These are phyloP conservation scores for Aureobasidium lini DNA, from an alignment of 2,329 filamentous ascomycete species.

Conservation along the genomic window DNA sequence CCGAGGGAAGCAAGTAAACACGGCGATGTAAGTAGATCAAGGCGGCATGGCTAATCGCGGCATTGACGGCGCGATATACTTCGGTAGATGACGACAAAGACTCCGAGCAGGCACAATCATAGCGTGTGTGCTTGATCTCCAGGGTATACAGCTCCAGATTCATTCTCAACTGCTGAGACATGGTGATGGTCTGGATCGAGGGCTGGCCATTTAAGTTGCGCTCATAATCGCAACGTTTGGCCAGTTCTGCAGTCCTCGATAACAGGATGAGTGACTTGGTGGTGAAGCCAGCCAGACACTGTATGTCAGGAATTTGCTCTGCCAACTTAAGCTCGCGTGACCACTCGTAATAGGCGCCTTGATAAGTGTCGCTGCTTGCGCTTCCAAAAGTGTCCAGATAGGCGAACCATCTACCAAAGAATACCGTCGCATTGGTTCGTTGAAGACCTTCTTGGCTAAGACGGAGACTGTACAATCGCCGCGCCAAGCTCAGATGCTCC, in stretches of 20 bases:
- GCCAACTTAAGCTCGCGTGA: slow-evolving; percentile 8
- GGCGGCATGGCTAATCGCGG: slow-evolving; percentile 1
- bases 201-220: not conserved
- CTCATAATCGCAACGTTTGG: slow-evolving; percentile 13
- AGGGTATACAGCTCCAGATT: slow-evolving; percentile 9
- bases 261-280: slow-evolving; percentile 4
- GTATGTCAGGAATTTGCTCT: not conserved
- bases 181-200: not conserved
- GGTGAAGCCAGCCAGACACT: slow-evolving; percentile 14
- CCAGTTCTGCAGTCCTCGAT: slow-evolving; percentile 4
- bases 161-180: slow-evolving; percentile 11
- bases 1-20: slow-evolving; percentile 5
- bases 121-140: slow-evolving; percentile 10
- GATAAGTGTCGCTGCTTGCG: slow-evolving; percentile 48
- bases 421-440: slow-evolving; percentile 57
- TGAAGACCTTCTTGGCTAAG: slow-evolving; percentile 55
- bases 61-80: slow-evolving; percentile 10
- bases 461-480: slow-evolving; percentile 36
- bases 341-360: slow-evolving; percentile 9
- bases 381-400: slow-evolving; percentile 75
- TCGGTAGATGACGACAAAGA: slow-evolving; percentile 5
- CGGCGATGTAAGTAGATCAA: slow-evolving; percentile 11
- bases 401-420: slow-evolving; percentile 74
- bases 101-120: slow-evolving; percentile 2
- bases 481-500: slow-evolving; percentile 66